A percentile compares a stretch with the other conserved stretches of the same genome.
phyloP scores from a whole-genome alignment of 192 early-diverging fungal genomes.

The Coemansia sp. region DNA sequence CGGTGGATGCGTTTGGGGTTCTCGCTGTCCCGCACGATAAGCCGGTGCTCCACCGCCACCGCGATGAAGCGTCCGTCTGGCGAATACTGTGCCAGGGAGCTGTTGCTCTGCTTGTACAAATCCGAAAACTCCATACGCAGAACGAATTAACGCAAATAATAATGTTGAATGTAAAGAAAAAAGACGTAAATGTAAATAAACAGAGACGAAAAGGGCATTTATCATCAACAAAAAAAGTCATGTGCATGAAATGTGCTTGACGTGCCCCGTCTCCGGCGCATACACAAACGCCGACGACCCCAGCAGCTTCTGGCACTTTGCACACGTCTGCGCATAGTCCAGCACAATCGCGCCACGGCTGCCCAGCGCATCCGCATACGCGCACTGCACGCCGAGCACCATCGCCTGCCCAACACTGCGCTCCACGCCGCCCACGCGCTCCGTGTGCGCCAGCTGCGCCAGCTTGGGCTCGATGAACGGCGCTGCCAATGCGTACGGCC shows the following conservation, averaged over 20 bases:
- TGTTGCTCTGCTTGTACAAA: conserved; percentile 50
- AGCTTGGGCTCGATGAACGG: no score
- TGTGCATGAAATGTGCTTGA: conserved; percentile 37
- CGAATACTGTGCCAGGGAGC: conserved; percentile 36
- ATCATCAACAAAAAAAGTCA: background rate
- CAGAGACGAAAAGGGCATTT: background rate
- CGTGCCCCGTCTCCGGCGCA: conserved; percentile 9
- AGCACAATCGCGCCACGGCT: conserved; percentile 12
- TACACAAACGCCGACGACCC: conserved; percentile 49
- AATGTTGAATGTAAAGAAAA: background rate
- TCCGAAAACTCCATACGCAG: conserved; percentile 50
- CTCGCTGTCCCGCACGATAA: conserved; percentile 43
- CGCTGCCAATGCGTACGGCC: conserved; percentile 25
- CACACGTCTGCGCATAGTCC: conserved; percentile 45
- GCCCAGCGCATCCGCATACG: background rate
- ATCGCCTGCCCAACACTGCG: conserved; percentile 15
- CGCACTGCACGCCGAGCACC: conserved; percentile 1
- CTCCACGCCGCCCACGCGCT: no score
- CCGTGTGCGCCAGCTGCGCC: no score
- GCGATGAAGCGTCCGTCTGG: conserved; percentile 44
- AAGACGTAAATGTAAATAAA: background rate
- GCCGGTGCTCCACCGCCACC: conserved; percentile 45
- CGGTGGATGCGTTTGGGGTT: conserved; percentile 40
- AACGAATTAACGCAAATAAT: no score
- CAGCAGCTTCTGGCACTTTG: conserved; percentile 42